phyloP scores from a whole-genome alignment of 2,329 filamentous ascomycete genomes.

The Aspergillus aculeatinus region DNA sequence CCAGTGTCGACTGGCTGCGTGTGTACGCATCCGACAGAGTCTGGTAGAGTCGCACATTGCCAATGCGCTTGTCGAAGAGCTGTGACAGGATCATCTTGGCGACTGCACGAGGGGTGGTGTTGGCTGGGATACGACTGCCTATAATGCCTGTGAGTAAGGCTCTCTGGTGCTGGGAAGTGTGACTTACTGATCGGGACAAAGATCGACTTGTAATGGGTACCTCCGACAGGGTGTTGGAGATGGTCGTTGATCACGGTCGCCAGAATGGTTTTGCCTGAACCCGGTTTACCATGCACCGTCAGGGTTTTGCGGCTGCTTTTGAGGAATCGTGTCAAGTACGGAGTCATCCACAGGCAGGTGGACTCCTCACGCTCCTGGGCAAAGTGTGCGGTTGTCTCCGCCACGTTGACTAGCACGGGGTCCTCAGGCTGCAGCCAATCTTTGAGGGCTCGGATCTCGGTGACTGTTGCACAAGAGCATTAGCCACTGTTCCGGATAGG shows the following conservation, averaged over 20 bases:
- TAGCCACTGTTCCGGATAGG: not conserved
- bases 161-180: not conserved
- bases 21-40: constrained; percentile 34
- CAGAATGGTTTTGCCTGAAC: constrained; percentile 41
- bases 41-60: constrained; percentile 38
- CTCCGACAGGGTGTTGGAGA: constrained; percentile 39
- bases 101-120: constrained; percentile 32
- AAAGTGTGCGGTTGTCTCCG: constrained; percentile 45
- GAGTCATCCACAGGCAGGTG: constrained; percentile 57
- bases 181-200: constrained; percentile 39
- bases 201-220: constrained; percentile 34
- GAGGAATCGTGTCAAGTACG: constrained; percentile 49
- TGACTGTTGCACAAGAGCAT: constrained; percentile 18
- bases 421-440: constrained; percentile 49
- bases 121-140: constrained; percentile 34
- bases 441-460: constrained; percentile 32
- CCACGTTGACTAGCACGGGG: constrained; percentile 44
- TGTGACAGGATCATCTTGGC: constrained; percentile 38
- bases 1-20: constrained; percentile 21
- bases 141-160: not conserved
- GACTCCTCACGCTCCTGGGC: constrained; percentile 49
- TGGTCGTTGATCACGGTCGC: constrained; percentile 41
- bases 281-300: constrained; percentile 44
- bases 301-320: constrained; percentile 47
- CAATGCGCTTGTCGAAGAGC: constrained; percentile 39